Conservation (phyloP, 352 stramenopile genomes). For the Phytophthora kernoviae region DNA sequence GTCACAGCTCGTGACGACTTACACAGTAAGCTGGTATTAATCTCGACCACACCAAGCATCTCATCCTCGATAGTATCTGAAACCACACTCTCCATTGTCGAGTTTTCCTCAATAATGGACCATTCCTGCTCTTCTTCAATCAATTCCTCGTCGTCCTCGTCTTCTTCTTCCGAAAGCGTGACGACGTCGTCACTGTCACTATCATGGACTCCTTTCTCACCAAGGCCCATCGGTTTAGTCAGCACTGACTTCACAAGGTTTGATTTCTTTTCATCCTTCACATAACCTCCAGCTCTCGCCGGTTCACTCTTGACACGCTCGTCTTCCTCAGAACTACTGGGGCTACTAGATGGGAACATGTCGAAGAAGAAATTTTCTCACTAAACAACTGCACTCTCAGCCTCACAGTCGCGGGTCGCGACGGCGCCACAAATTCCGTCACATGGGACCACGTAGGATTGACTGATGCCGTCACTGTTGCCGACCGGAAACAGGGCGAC, state of each 20-base stretch:
- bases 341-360: slow-evolving; percentile 65
- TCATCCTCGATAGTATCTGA: slow-evolving; percentile 40
- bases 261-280: not conserved
- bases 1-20: slow-evolving; percentile 43
- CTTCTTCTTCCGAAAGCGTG: slow-evolving; percentile 53
- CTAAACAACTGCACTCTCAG: slow-evolving; percentile 61
- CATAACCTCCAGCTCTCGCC: not conserved
- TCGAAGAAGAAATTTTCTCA: slow-evolving; percentile 88
- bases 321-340: slow-evolving; percentile 17
- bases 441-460: slow-evolving; percentile 54
- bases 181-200: slow-evolving; percentile 58
- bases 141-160: slow-evolving; percentile 34
- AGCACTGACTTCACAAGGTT: slow-evolving; percentile 10
- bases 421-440: slow-evolving; percentile 40
- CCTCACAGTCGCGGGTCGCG: slow-evolving; percentile 21
- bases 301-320: not conserved
- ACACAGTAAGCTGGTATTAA: slow-evolving; percentile 46
- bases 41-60: slow-evolving; percentile 55
- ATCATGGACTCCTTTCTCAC: slow-evolving; percentile 29
- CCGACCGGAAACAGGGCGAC: slow-evolving; percentile 31
- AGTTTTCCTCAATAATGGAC: slow-evolving; percentile 18
- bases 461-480: slow-evolving; percentile 37
- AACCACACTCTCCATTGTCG: not conserved
- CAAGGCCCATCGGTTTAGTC: slow-evolving; percentile 15
- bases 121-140: slow-evolving; percentile 23